Conservation (phyloP, 2,329 filamentous ascomycete genomes). For the Xylariomycetidae sp. region DNA sequence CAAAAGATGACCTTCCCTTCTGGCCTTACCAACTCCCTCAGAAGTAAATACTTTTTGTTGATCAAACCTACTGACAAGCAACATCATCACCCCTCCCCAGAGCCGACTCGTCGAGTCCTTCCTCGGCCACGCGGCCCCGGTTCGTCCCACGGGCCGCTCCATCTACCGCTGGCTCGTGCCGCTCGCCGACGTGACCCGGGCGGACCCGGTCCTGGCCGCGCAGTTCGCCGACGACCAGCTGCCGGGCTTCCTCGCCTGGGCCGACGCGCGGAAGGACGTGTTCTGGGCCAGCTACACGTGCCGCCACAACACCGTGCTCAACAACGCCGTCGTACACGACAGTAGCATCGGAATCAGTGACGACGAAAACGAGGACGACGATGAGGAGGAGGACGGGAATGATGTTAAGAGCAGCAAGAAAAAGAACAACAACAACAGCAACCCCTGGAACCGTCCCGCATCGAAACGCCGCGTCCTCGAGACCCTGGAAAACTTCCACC, state of each 20-base stretch:
- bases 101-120: constrained; percentile 11
- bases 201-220: constrained; percentile 5
- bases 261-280: constrained; percentile 5
- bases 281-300: constrained; percentile 13
- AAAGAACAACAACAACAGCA: neutral
- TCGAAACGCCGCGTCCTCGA: constrained; percentile 6
- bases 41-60: constrained; percentile 1
- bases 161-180: constrained; percentile 16
- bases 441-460: constrained; percentile 7
- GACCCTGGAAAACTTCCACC: constrained; percentile 11
- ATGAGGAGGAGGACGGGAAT: neutral
- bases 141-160: constrained; percentile 12
- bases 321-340: constrained; percentile 12
- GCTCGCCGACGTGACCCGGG: constrained; percentile 7
- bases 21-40: no score
- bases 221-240: constrained; percentile 4
- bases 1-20: no score
- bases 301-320: constrained; percentile 9
- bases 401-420: neutral
- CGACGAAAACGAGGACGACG: neutral
- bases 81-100: constrained; percentile 2
- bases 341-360: neutral
- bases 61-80: no score
- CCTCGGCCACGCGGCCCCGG: constrained; percentile 5
- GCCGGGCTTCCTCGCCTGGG: constrained; percentile 12